Evolutionary conservation across 2,329 filamentous ascomycete species (phyloP).

Genomic region (Chaetomium sp.): DNA sequence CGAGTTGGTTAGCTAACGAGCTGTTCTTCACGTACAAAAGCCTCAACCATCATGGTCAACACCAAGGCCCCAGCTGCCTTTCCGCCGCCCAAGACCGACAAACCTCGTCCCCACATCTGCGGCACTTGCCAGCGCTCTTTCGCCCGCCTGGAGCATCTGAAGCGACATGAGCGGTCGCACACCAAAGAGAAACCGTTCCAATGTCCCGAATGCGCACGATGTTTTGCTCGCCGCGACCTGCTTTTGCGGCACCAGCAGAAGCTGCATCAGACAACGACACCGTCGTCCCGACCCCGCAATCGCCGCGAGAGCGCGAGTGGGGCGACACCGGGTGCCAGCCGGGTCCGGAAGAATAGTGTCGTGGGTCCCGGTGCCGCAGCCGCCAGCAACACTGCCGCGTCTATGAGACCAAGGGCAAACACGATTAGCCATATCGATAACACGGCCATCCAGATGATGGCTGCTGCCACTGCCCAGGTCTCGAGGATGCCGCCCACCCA

Average conservation of each 20-base stretch:
- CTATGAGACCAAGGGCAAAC: slow-evolving; percentile 87
- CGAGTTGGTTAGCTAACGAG: slow-evolving; percentile 15
- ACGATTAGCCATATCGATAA: slow-evolving; percentile 94
- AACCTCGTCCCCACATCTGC: slow-evolving; percentile 93
- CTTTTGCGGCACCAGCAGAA: slow-evolving; percentile 97
- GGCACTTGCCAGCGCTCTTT: slow-evolving; percentile 89
- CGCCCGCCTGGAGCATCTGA: slow-evolving; percentile 91
- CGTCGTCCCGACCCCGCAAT: slow-evolving; percentile 82
- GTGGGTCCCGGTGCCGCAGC: slow-evolving; percentile 56
- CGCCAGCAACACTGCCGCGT: slow-evolving; percentile 52
- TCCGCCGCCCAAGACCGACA: slow-evolving; percentile 92
- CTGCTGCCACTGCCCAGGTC: slow-evolving; percentile 58
- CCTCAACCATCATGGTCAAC: slow-evolving; percentile 56
- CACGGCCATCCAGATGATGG: slow-evolving; percentile 71
- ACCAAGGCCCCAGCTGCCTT: slow-evolving; percentile 52
- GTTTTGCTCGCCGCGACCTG: slow-evolving; percentile 91
- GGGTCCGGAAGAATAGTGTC: slow-evolving; percentile 91
- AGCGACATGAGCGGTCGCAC: slow-evolving; percentile 96
- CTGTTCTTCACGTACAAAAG: slow-evolving; percentile 29
- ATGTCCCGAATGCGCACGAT: slow-evolving; percentile 90
- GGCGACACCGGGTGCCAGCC: slow-evolving; percentile 65
- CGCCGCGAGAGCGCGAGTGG: slow-evolving; percentile 86
- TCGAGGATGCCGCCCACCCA: slow-evolving; percentile 57
- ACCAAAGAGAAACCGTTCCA: slow-evolving; percentile 99
- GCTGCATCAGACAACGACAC: slow-evolving; percentile 88